phyloP scores from a whole-genome alignment of 805 yeast species.

The Lachancea fermentati region DNA sequence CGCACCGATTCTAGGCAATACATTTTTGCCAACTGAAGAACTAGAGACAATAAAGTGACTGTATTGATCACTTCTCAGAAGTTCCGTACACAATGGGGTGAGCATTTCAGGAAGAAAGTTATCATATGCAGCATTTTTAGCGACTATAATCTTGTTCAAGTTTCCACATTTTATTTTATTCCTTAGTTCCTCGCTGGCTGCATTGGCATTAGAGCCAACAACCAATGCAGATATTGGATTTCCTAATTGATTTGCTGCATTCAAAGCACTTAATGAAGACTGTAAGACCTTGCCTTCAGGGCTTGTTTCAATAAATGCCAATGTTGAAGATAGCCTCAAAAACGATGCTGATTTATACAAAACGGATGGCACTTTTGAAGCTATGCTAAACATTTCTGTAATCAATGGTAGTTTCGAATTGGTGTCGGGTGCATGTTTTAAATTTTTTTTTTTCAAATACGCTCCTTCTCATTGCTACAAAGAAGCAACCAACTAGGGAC shows the following conservation, averaged over 20 bases:
- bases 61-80: slow-evolving; percentile 29
- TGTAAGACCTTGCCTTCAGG: slow-evolving; percentile 52
- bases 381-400: neutral
- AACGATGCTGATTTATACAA: neutral
- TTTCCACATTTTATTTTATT: slow-evolving; percentile 13
- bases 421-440: no score
- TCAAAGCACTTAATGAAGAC: slow-evolving; percentile 62
- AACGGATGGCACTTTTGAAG: neutral
- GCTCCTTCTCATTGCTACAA: no score
- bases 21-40: slow-evolving; percentile 81
- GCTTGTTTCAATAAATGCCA: slow-evolving; percentile 66
- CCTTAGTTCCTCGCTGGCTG: slow-evolving; percentile 39
- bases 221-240: slow-evolving; percentile 76
- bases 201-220: slow-evolving; percentile 56
- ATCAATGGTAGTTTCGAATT: no score
- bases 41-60: slow-evolving; percentile 77
- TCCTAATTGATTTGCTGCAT: slow-evolving; percentile 74
- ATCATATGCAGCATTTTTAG: slow-evolving; percentile 53
- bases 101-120: slow-evolving; percentile 75
- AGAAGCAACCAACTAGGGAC: no score
- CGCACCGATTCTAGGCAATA: slow-evolving; percentile 85
- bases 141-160: slow-evolving; percentile 50
- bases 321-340: slow-evolving; percentile 56
- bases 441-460: no score
- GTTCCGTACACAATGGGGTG: slow-evolving; percentile 55